Evolutionary conservation across 2,329 filamentous ascomycete genomes (phyloP), one percentile per base, ranked within the genome.

Genomic region (Pestalotiopsis fici): DNA sequence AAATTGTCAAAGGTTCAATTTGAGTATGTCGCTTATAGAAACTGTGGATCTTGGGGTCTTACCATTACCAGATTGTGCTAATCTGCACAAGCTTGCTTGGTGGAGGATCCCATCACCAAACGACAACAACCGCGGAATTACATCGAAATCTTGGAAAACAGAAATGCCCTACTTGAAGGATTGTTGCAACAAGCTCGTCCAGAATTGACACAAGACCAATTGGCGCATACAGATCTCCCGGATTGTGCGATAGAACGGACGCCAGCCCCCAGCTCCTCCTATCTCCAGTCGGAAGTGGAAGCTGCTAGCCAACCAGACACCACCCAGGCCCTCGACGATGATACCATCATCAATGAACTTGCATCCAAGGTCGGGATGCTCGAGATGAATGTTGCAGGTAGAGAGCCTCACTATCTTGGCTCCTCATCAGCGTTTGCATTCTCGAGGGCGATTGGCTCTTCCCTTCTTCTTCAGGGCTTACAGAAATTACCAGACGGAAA

Each of bases 361-460:
- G 76, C 73, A 5, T 62, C 79, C 18, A 35, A 35, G 31, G 31
- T 35, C 11, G 31, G 66, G 79, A 11, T 75, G 73, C 59, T 65
- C 31, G 31, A 35, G 31, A 35, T 79, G 1, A 74, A 71, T 54
- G 76, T 76, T 1, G 72, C 78, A 1, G 78, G 78, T 1, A 68
- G 74, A 2, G 77, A 80, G 71, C 77, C 78, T 11, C 78, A 79
- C 25, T 80, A 79, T 68, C 78, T 81, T 59, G 78, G 78, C 0
- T 71, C 78, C 2, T 80, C 78, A 1, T 81, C 77, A 1, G 76
- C 76, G 1, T 68, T 80, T 13, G 74, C 75, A 0, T 78, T 80
- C 57, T 74, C 74, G 25, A 70, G 73, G 21, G 69, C 77, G 23
- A 69, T 74, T 9, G 73, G 73, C 47, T 68, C 73, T 9, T 69